A percentile compares a stretch with the other conserved stretches of the same genome.
These are phyloP conservation scores for Prunus mongolica DNA, from an alignment of 306 rosid species.

Conservation along the genomic window DNA sequence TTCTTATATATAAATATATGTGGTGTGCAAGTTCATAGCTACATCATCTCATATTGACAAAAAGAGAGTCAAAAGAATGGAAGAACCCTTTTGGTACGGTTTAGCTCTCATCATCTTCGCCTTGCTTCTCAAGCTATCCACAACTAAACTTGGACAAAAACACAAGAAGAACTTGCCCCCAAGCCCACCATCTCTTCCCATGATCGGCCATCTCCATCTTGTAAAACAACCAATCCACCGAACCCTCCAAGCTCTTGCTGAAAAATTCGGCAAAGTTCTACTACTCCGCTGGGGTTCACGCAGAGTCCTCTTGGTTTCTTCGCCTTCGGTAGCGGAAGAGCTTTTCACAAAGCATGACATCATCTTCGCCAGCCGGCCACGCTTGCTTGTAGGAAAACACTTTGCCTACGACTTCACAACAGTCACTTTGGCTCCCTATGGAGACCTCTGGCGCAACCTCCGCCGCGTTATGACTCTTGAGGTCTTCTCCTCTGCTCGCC, in stretches of 20 bases:
- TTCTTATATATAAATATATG: too few relatives aligned
- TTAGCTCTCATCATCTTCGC: neutral
- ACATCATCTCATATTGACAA: neutral
- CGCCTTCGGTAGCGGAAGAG: constrained; percentile 20
- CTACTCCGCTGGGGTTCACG: constrained; percentile 26
- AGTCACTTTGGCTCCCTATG: constrained; percentile 19
- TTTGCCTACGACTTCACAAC: constrained; percentile 20
- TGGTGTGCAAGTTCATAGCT: too few relatives aligned
- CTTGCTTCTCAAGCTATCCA: neutral
- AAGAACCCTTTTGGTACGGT: neutral
- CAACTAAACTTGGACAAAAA: neutral
- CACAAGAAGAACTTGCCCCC: constrained; percentile 32
- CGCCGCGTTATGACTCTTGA: constrained; percentile 20
- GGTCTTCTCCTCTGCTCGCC: constrained; percentile 21
- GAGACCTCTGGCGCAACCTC: constrained; percentile 39
- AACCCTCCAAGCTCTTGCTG: constrained; percentile 5
- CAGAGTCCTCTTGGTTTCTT: constrained; percentile 12
- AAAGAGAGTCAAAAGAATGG: neutral
- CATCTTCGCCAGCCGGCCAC: constrained; percentile 30
- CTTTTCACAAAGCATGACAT: constrained; percentile 32
- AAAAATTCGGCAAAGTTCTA: constrained; percentile 14
- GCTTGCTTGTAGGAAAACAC: too few relatives aligned
- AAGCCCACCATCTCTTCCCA: constrained; percentile 25
- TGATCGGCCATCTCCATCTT: constrained; percentile 38
- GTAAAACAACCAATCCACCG: constrained; percentile 29